Evolutionary conservation across 495 filamentous ascomycete genomes (phyloP).

Genomic region (Recurvomyces mirabilis): DNA sequence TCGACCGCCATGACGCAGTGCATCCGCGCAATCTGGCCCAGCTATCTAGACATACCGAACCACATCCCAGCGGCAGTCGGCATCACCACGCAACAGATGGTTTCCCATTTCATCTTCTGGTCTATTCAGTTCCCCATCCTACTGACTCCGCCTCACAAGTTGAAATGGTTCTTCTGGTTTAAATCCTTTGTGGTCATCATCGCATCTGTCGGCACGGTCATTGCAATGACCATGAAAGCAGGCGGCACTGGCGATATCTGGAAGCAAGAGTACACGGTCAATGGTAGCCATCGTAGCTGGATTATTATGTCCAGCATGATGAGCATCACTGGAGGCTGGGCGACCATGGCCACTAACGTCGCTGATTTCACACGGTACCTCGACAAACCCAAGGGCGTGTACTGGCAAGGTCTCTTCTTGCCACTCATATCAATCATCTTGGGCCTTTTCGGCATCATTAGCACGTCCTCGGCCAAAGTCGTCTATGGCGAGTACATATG

Average conservation of each 20-base stretch:
- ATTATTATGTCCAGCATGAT: constrained; percentile 6
- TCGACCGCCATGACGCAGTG: constrained; percentile 54
- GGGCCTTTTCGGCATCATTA: constrained; percentile 28
- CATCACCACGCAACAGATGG: constrained; percentile 54
- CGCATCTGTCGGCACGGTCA: constrained; percentile 1
- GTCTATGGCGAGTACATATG: constrained; percentile 9
- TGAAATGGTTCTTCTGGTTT: constrained; percentile 20
- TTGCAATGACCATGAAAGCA: constrained; percentile 4
- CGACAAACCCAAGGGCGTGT: neutral
- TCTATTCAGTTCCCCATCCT: constrained; percentile 42
- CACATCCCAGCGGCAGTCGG: constrained; percentile 40
- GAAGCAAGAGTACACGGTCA: constrained; percentile 6
- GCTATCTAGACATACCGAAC: constrained; percentile 25
- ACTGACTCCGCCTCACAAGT: constrained; percentile 36
- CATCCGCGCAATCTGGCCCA: constrained; percentile 54
- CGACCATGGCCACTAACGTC: constrained; percentile 9
- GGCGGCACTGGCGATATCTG: constrained; percentile 11
- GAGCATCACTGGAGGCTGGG: constrained; percentile 4
- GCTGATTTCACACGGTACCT: constrained; percentile 8
- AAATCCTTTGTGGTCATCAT: constrained; percentile 6
- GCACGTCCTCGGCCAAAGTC: constrained; percentile 3
- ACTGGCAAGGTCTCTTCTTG: constrained; percentile 9
- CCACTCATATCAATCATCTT: constrained; percentile 15
- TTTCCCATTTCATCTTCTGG: constrained; percentile 54
- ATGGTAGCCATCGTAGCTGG: constrained; percentile 1